A percentile compares a stretch with the other conserved stretches of the same genome.
These are phyloP conservation scores for Herpetomonas samuelpessoai DNA, from an alignment of 208 protist species.

Conservation along the genomic window DNA sequence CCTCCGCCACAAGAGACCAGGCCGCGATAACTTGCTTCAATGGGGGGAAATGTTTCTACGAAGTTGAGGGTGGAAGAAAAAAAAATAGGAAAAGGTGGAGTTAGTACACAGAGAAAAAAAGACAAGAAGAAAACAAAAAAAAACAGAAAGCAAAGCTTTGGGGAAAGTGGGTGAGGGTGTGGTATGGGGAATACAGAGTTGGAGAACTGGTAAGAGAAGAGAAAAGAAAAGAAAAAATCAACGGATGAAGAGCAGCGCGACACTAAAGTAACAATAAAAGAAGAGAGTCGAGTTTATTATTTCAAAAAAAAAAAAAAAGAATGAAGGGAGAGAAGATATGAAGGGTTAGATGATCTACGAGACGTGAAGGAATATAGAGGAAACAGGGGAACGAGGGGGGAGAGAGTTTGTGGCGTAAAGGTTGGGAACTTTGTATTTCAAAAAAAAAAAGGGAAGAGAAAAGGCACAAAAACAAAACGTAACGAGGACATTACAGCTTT, in stretches of 20 bases:
- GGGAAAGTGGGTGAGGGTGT: not conserved
- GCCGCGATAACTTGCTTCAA: no score
- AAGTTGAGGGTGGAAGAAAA: not conserved
- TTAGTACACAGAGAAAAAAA: not conserved
- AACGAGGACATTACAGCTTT: not conserved
- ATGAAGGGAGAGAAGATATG: not conserved
- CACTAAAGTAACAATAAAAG: no score
- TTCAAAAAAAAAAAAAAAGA: not conserved
- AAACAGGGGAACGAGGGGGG: not conserved
- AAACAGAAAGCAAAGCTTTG: slow-evolving; percentile 9
- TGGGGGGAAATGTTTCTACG: not conserved
- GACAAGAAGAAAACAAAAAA: slow-evolving; percentile 4
- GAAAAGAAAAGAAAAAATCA: not conserved
- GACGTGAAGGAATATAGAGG: not conserved
- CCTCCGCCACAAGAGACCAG: no score
- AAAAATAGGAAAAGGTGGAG: not conserved
- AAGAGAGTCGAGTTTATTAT: not conserved
- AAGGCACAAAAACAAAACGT: not conserved
- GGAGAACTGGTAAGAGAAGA: not conserved
- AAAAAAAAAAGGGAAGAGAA: not conserved
- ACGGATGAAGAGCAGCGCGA: not conserved
- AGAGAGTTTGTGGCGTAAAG: not conserved
- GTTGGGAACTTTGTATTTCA: not conserved
- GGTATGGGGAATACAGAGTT: not conserved
- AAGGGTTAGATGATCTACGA: no score